Conservation (phyloP, 257 asterid genomes). For the Echites panduratus region DNA sequence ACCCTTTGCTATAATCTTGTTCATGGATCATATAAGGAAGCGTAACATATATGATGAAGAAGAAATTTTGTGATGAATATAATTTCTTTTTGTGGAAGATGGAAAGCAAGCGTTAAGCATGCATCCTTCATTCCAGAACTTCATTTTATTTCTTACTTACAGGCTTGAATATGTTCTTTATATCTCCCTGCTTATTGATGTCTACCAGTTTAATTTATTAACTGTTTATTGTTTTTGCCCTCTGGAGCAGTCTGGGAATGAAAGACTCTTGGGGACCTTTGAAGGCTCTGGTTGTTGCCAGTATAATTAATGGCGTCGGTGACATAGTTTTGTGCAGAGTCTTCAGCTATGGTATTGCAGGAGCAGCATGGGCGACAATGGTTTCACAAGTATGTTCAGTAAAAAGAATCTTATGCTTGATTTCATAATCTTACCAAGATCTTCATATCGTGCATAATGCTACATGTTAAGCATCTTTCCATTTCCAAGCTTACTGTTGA, state of each 20-base stretch:
- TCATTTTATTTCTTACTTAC: background rate
- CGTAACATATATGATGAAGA: background rate
- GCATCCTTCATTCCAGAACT: background rate
- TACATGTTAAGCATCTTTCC: background rate
- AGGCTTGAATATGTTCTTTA: background rate
- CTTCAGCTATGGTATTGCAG: slow-evolving; percentile 88
- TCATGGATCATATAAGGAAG: background rate
- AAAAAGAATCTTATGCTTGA: background rate
- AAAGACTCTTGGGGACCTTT: slow-evolving; percentile 98
- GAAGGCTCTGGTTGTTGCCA: slow-evolving; percentile 88
- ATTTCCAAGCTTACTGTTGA: slow-evolving; percentile 14
- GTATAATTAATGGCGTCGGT: slow-evolving; percentile 72
- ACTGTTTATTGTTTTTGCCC: slow-evolving; percentile 2
- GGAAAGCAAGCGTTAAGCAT: background rate
- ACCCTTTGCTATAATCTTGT: background rate
- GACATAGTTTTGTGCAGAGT: slow-evolving; percentile 80
- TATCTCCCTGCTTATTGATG: background rate
- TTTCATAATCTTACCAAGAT: slow-evolving; percentile 5
- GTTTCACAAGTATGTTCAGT: slow-evolving; percentile 63
- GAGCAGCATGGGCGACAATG: slow-evolving; percentile 99
- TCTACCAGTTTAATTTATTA: slow-evolving; percentile 1
- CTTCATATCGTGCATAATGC: slow-evolving; percentile 7
- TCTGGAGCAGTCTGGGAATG: slow-evolving; percentile 79
- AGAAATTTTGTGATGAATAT: background rate
- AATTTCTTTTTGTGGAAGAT: background rate